Evolutionary conservation across 257 asterid species (phyloP), one percentile per base, ranked within the genome.

Genomic region (Nicotiana knightiana): DNA sequence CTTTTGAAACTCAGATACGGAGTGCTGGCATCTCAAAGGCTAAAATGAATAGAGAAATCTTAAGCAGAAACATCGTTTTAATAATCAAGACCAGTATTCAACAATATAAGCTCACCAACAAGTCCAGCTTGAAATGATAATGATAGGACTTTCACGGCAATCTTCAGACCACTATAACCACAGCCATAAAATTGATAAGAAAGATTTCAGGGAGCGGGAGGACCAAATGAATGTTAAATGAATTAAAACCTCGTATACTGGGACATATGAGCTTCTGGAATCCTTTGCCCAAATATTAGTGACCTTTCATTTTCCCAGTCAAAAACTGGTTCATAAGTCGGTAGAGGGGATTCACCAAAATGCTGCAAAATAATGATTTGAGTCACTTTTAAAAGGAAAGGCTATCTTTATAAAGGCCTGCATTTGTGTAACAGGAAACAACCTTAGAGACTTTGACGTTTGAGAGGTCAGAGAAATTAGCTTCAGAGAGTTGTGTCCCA

Each of bases 291-390:
- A 94, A 94, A 93, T 90, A 94, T 90, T 78, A 91, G 86, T 68
- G 97, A 88, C 86, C 99, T 89, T 89, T 96, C 99, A 76, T 90
- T 96, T 66, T 92, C 97, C 99, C 99, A 94, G 85, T 96, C 98
- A 88, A 94, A 96, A 87, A 92, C 97, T 32, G 99, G 98, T 87
- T 96, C 99, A 85, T 96, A 94, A 53, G 98, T 98, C 62, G 97
- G 98, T 55, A 96, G 87, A 9, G 98, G 98, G 68, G 99, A 93
- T 87, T 94, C 97, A 55, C 98, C 99, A 88, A 94, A 87, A 90
- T 96, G 99, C 99, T 96, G 98, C 96, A 90, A 82, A 84, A 30
- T 82, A 83, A 66, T 83, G 26, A 83, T 16, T 71, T 76, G 63
- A 86, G 84, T 67, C 63, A 63, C 77, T 65, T 70, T 63, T 51